Evolutionary conservation across 352 stramenopile species (phyloP).

Genomic region (Phytophthora sojae): DNA sequence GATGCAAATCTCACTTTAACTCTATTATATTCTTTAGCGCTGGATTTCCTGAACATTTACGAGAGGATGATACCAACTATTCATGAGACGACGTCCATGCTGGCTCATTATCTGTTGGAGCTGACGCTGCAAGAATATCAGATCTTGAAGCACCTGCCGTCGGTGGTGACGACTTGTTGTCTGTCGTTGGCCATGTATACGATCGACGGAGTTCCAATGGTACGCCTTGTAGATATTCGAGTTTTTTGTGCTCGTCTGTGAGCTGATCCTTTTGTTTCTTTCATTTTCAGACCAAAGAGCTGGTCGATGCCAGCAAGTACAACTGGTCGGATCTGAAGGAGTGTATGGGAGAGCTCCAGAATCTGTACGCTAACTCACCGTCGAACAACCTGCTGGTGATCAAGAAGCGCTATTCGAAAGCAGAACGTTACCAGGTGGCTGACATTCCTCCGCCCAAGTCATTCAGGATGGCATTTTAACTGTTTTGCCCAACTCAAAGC

Average conservation of each 20-base stretch:
- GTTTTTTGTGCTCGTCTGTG: neutral
- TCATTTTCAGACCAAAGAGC: constrained; percentile 67
- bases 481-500: constrained; percentile 6
- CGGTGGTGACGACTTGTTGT: constrained; percentile 84
- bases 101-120: constrained; percentile 90
- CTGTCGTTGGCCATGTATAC: constrained; percentile 90
- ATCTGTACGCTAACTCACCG: constrained; percentile 81
- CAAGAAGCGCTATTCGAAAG: constrained; percentile 91
- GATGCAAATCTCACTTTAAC: neutral
- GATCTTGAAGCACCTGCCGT: constrained; percentile 87
- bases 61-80: constrained; percentile 87
- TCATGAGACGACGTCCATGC: constrained; percentile 84
- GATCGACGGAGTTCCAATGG: constrained; percentile 84
- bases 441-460: constrained; percentile 69
- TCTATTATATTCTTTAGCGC: constrained; percentile 38
- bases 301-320: constrained; percentile 82
- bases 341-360: constrained; percentile 85
- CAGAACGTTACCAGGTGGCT: constrained; percentile 82
- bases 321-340: constrained; percentile 80
- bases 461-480: constrained; percentile 88
- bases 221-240: constrained; percentile 22
- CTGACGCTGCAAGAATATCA: constrained; percentile 90
- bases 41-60: constrained; percentile 93
- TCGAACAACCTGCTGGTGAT: constrained; percentile 88
- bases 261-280: too few species aligned